Evolutionary conservation across 192 early-diverging fungal species (phyloP), one percentile per base, ranked within the genome.

Genomic region (Kappamyces sp.): DNA sequence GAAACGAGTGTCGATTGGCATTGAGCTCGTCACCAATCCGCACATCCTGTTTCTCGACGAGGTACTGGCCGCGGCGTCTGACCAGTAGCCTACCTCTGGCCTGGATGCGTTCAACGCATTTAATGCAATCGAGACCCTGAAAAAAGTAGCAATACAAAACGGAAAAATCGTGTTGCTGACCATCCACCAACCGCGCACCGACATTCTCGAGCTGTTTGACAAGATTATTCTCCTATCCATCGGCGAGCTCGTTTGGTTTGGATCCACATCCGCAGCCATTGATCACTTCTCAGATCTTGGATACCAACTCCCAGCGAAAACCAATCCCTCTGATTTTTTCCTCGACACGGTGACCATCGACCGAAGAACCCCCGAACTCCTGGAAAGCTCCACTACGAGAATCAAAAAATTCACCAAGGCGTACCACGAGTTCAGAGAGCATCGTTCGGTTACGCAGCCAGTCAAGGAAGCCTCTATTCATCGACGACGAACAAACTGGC

Each of bases 91-190:
- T 1, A 76, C 74, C 1, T 64, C 61, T 35, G 86, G 88, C 0
- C 73, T 90, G 32, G 88, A 90, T 66, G 74, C 84, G 40, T 81
- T 80, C 62, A 84, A 85, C 38, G 84, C 87, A 1, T 74, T 77
- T 60, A 70, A 78, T 49, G 73, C 87, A 2, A 80, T 86, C 33
- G 74, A 84, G 64, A 80, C 84, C 12, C 76, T 85, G 59, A 75
- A 82, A 61, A 36, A 59, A 32, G 5, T 59, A 1, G 57, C 57
- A 36, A 40, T 46, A 5, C 35, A 59, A 15, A 36, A 43, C n/a
- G 49, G 49, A 43, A 67, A 47, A 39, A 66, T 69, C 0, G 66
- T 75, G 5, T 33, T 72, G 39, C 68, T 68, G 36, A 53, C 66
- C 13, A 67, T 74, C 36, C 75, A 74, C 49, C 64, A 76, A 60